Evolutionary conservation across 176 grass and related monocot genomes (phyloP).

Genomic region (Eragrostis curvula): DNA sequence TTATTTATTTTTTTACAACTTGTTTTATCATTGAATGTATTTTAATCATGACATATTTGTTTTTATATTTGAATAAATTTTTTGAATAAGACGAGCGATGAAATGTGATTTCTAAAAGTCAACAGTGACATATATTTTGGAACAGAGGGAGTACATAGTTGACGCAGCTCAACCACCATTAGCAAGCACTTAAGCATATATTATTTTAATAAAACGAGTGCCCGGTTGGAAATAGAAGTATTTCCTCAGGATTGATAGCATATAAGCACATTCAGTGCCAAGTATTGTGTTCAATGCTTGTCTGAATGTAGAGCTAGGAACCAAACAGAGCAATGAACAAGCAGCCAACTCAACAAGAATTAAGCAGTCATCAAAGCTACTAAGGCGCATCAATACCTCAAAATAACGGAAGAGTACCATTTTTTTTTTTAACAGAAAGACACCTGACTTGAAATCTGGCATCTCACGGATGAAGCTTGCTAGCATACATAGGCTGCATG

Average conservation of each 20-base stretch:
- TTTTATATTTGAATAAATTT: too few relatives aligned
- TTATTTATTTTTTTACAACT: too few relatives aligned
- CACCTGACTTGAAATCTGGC: conserved; percentile 8
- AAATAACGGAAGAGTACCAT: background rate
- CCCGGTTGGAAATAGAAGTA: too few relatives aligned
- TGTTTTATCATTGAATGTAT: too few relatives aligned
- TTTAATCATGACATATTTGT: too few relatives aligned
- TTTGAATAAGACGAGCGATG: too few relatives aligned
- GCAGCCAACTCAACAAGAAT: background rate
- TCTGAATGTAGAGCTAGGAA: background rate
- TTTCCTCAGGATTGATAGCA: background rate
- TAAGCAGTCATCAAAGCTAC: background rate
- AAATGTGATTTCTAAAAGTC: too few relatives aligned
- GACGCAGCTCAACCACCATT: too few relatives aligned
- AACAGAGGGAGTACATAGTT: too few relatives aligned
- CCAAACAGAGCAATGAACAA: background rate
- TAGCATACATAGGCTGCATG: conserved; percentile 28
- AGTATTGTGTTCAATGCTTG: background rate
- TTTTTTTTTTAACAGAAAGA: conserved; percentile 7
- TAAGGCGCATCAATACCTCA: conserved; percentile 9
- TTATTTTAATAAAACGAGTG: too few relatives aligned
- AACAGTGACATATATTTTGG: too few relatives aligned
- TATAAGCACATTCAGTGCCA: background rate
- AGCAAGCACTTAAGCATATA: too few relatives aligned
- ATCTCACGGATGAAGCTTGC: conserved; percentile 10